Base-by-base conservation (phyloP, 1,139 yeast species). In the Waltiozyma sp. region DNA sequence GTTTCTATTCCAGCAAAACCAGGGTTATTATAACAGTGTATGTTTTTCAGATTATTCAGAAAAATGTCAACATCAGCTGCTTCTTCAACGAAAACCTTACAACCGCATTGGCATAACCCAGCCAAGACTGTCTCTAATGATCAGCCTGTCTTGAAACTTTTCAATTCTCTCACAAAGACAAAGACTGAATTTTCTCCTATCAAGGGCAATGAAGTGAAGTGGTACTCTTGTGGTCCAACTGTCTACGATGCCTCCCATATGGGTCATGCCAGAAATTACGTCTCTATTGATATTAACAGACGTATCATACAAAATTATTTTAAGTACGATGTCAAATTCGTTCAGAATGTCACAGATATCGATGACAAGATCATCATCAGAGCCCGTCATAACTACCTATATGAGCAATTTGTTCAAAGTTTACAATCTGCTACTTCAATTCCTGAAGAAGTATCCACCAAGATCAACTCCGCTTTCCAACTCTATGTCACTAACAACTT, bases 201-300 rank as follows among this genome's bases (percentile, higher is more conserved):
- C 45, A 61, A 63, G 4, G 69, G 71, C 1, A 75, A 77, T 47
- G 77, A 75, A 47, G 81, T 91, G 42, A 75, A 89, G 3, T 91
- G 99, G 99, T 91, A 91, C 66, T 85, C 89, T 45, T 91, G 99
- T 72, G 99, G 99, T 6, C 98, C 98, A 13, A 91, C 99, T 0
- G 97, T 91, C n/a, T 91, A 91, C 58, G 96, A 91, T 62, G 80
- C 93, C 38, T 78, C 93, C 42, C 99, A 91, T 60, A 87, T 91
- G 96, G 99, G 99, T n/a, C 99, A 93, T 64, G 98, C 98, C 19
- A 72, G 98, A 63, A 91, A 91, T 66, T 93, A 91, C 60, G 97
- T 91, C 41, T 78, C 96, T 10, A 85, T 87, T 43, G 98, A 93
- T 62, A 87, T 91, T 59, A 84, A 87, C 59, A 77, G 98, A 60